These are phyloP conservation scores for Dictyophora rubrovolvata DNA, from an alignment of 768 basidiomycete species.

Conservation along the genomic window DNA sequence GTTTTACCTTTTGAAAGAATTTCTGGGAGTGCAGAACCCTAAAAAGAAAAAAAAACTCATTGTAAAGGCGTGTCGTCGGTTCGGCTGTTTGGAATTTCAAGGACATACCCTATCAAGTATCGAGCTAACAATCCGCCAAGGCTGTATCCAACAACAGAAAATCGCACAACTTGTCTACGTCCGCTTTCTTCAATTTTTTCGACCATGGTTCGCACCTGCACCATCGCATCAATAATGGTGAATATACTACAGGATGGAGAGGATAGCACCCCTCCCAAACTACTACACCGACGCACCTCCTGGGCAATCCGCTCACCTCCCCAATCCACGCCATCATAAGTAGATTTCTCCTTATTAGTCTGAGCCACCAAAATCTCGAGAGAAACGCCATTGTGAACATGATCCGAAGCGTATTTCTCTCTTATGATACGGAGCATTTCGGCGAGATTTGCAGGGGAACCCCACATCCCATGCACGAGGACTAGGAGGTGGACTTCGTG, in stretches of 20 bases:
- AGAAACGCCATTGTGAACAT: conserved; percentile 25
- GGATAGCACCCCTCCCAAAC: neutral
- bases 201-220: conserved; percentile 48
- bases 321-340: conserved; percentile 81
- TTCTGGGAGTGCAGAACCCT: conserved; percentile 55
- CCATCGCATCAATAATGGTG: neutral
- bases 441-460: conserved; percentile 53
- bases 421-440: conserved; percentile 45
- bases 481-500: conserved; percentile 27
- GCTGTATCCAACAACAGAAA: conserved; percentile 70
- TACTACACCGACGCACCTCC: conserved; percentile 42
- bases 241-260: neutral
- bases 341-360: conserved; percentile 53
- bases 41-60: conserved; percentile 2
- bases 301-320: conserved; percentile 70
- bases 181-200: conserved; percentile 36
- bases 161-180: conserved; percentile 50
- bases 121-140: conserved; percentile 77
- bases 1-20: conserved; percentile 62
- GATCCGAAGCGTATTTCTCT: conserved; percentile 28
- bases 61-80: neutral
- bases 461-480: conserved; percentile 74
- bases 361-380: conserved; percentile 57
- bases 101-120: conserved; percentile 57
- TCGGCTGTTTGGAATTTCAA: neutral